Conservation (phyloP, 768 basidiomycete genomes). For the Mrakia frigida region DNA sequence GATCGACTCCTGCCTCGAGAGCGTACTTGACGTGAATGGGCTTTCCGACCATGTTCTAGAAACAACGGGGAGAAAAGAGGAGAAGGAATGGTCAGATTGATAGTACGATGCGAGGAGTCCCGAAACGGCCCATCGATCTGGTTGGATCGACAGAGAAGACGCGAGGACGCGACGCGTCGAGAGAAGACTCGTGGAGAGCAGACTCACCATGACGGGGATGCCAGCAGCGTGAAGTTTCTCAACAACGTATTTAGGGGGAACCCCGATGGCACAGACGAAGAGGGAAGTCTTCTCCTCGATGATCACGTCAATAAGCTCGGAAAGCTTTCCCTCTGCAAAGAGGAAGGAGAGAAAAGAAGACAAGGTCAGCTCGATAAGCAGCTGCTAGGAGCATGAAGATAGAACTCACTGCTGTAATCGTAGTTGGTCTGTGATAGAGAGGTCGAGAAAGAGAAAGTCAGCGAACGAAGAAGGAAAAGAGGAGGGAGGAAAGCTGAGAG, state of each 20-base stretch:
- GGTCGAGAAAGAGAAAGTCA: constrained; percentile 29
- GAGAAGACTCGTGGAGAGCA: background rate
- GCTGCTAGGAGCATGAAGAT: background rate
- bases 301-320: constrained; percentile 77
- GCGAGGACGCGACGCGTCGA: background rate
- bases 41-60: constrained; percentile 59
- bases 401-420: background rate
- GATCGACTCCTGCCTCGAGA: constrained; percentile 73
- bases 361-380: background rate
- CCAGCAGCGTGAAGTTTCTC: constrained; percentile 66
- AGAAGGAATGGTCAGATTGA: background rate
- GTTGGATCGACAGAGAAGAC: background rate
- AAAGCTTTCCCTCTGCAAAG: constrained; percentile 50
- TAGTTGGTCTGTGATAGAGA: constrained; percentile 18
- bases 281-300: constrained; percentile 82
- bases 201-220: constrained; percentile 12
- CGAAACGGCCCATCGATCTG: too few relatives aligned
- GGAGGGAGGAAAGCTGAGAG: constrained; percentile 43
- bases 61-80: background rate
- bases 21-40: constrained; percentile 57
- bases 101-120: too few relatives aligned
- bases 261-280: constrained; percentile 86
- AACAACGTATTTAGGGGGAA: constrained; percentile 74
- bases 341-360: background rate
- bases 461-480: background rate